A percentile compares a stretch with the other conserved stretches of the same genome.
phyloP scores from a whole-genome alignment of 495 filamentous ascomycete species.

The Clavariopsis aquatica region DNA sequence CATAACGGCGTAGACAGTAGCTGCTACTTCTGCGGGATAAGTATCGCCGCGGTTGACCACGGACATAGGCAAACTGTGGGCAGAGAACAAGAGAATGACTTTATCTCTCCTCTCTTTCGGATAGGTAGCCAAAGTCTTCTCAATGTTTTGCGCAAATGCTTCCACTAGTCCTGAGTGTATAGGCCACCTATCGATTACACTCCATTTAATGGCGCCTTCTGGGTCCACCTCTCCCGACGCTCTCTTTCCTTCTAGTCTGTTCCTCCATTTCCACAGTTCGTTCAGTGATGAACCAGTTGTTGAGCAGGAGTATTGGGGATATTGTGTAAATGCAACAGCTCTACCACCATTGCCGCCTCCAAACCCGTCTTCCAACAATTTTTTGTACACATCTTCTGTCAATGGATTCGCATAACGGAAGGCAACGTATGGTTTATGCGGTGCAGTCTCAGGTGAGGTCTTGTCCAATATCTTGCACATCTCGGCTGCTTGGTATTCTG shows the following conservation, averaged over 20 bases:
- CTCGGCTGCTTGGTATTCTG: slow-evolving; percentile 84
- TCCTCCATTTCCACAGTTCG: slow-evolving; percentile 95
- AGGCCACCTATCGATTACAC: slow-evolving; percentile 98
- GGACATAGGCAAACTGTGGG: slow-evolving; percentile 94
- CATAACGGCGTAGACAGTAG: slow-evolving; percentile 98
- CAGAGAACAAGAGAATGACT: slow-evolving; percentile 89
- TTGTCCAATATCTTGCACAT: slow-evolving; percentile 96
- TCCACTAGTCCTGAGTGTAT: slow-evolving; percentile 86
- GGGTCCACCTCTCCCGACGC: slow-evolving; percentile 52
- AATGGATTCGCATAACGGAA: slow-evolving; percentile 94
- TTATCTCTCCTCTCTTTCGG: slow-evolving; percentile 72
- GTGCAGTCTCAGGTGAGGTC: slow-evolving; percentile 86
- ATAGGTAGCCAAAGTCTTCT: slow-evolving; percentile 77
- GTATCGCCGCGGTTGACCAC: slow-evolving; percentile 96
- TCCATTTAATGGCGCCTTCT: slow-evolving; percentile 82
- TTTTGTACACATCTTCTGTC: slow-evolving; percentile 88
- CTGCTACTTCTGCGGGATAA: slow-evolving; percentile 94
- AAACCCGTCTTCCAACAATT: slow-evolving; percentile 83
- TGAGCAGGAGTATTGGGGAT: slow-evolving; percentile 98
- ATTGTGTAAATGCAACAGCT: slow-evolving; percentile 97
- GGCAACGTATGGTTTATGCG: slow-evolving; percentile 98
- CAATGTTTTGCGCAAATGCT: slow-evolving; percentile 87
- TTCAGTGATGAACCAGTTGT: slow-evolving; percentile 96
- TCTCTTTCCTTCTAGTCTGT: slow-evolving; percentile 78
- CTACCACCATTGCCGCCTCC: slow-evolving; percentile 81